Percentiles rank a stretch among this genome's conserved stretches.
These are phyloP conservation scores for Trametes hirsuta DNA, from an alignment of 1,284 basidiomycete species.

Conservation along the genomic window DNA sequence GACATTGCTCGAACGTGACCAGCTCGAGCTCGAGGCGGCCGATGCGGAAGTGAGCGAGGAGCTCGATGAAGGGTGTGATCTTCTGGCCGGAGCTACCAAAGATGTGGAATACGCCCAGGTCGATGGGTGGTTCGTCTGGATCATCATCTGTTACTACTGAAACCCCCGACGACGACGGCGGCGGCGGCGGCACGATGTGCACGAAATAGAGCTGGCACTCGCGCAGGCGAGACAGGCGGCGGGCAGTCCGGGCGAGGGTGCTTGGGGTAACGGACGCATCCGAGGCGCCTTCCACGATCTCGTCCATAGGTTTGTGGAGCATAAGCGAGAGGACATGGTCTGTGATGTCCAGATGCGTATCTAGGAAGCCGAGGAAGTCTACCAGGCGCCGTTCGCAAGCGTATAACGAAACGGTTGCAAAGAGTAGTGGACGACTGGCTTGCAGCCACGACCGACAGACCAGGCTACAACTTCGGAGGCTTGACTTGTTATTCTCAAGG, in stretches of 20 bases:
- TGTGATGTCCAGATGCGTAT: constrained; percentile 2
- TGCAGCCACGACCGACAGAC: constrained; percentile 10
- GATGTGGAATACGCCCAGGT: constrained; percentile 2
- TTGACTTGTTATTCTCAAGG: background rate
- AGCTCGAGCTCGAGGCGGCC: constrained; percentile 14
- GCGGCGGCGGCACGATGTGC: background rate
- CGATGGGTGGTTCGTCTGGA: background rate
- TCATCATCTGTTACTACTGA: background rate
- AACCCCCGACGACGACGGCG: too few species aligned
- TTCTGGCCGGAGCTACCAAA: constrained; percentile 10
- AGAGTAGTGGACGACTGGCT: constrained; percentile 5
- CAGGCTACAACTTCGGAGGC: constrained; percentile 9
- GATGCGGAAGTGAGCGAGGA: constrained; percentile 4
- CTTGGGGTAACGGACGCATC: background rate
- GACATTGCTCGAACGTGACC: background rate
- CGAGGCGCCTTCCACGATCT: background rate
- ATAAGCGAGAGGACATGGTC: constrained; percentile 8
- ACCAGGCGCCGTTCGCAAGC: constrained; percentile 3
- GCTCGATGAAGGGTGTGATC: constrained; percentile 6
- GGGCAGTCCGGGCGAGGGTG: constrained; percentile 1
- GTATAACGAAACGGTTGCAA: constrained; percentile 6
- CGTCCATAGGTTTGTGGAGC: constrained; percentile 7
- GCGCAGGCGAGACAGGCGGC: constrained; percentile 5
- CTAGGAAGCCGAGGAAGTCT: constrained; percentile 2
- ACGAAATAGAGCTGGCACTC: constrained; percentile 12